Evolutionary conservation across 2,329 filamentous ascomycete genomes (phyloP), one percentile per base, ranked within the genome.

Genomic region (Pseudocercospora fuligena): DNA sequence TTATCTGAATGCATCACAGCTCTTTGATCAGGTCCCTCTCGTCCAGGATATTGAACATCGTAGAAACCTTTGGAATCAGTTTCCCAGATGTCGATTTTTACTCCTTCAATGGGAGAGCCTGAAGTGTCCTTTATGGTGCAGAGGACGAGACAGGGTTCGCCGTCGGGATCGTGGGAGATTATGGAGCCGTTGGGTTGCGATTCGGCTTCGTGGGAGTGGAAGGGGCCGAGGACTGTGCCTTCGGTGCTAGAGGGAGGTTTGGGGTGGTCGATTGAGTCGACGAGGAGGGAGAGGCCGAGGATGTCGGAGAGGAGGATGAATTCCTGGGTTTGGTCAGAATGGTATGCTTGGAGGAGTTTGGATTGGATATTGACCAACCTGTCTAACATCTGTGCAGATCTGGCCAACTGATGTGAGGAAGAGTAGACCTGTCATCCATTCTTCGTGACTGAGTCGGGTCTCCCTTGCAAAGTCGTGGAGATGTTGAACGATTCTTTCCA

Each of bases 61-160:
- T 95, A 95, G 74, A 89, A 88, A 9, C 92, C 92, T n/a, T 87
- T 87, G 66, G 86, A 89, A 77, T 94, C 92, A 8, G 92, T 93
- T 80, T 94, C 92, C 92, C 92, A 95, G 70, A 95, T 89, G 78
- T 95, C 92, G 68, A 94, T 86, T 76, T 89, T 92, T 31, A 89
- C 91, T 56, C 83, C 87, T 1, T 80, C 69, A 31, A 95, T 82
- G 0, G 92, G 89, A 1, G 82, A 82, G 0, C 90, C 91, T 0
- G 79, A 47, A 0, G 86, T 87, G 76, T 93, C 90, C 69, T 85
- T 87, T 64, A 94, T 81, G 0, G 85, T 90, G 81, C 92, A 93
- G n/a, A 93, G 76, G 4, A 91, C 90, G 14, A 94, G 84, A 69
- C 92, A 86, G 0, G 90, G 87, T 71, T 90, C 86, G 60, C 92